Evolutionary conservation across 352 stramenopile genomes (phyloP).

Genomic region (Albugo laibachii): DNA sequence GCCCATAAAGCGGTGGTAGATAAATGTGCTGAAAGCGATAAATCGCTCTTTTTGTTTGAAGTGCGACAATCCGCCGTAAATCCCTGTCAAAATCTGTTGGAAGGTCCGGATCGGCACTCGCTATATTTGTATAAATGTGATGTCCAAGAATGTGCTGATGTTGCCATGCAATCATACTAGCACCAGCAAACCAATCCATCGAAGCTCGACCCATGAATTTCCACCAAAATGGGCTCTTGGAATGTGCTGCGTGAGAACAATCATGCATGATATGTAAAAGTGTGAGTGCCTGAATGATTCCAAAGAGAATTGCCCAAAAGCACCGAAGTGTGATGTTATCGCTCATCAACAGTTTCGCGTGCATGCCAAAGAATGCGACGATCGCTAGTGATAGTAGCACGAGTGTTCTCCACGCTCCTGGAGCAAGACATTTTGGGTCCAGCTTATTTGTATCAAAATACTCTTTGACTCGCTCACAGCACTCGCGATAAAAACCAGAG

Average conservation of each 20-base stretch:
- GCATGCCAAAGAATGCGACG: constrained; percentile 54
- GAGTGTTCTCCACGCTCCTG: constrained; percentile 73
- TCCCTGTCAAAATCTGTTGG: constrained; percentile 75
- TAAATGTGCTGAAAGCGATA: constrained; percentile 89
- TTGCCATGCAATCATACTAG: constrained; percentile 86
- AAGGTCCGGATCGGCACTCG: constrained; percentile 84
- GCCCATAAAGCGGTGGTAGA: constrained; percentile 83
- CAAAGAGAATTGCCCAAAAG: constrained; percentile 61
- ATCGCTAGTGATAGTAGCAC: constrained; percentile 50
- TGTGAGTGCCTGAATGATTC: constrained; percentile 74
- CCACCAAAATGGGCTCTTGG: constrained; percentile 54
- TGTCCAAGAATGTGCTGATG: constrained; percentile 92
- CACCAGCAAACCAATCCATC: constrained; percentile 83
- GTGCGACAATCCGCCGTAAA: constrained; percentile 72
- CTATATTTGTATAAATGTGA: constrained; percentile 91
- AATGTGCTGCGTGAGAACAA: constrained; percentile 78
- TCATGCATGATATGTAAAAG: constrained; percentile 89
- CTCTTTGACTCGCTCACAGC: constrained; percentile 51
- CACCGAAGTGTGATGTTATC: constrained; percentile 36
- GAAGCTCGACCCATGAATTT: constrained; percentile 48
- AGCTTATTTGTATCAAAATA: constrained; percentile 84
- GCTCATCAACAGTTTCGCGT: constrained; percentile 27
- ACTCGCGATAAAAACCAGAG: constrained; percentile 82
- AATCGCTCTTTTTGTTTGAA: constrained; percentile 62
- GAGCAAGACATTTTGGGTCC: constrained; percentile 62